Percentiles rank a stretch among this genome's conserved stretches.
These are phyloP conservation scores for Harrya chromipes DNA, from an alignment of 768 basidiomycete species.

Conservation along the genomic window DNA sequence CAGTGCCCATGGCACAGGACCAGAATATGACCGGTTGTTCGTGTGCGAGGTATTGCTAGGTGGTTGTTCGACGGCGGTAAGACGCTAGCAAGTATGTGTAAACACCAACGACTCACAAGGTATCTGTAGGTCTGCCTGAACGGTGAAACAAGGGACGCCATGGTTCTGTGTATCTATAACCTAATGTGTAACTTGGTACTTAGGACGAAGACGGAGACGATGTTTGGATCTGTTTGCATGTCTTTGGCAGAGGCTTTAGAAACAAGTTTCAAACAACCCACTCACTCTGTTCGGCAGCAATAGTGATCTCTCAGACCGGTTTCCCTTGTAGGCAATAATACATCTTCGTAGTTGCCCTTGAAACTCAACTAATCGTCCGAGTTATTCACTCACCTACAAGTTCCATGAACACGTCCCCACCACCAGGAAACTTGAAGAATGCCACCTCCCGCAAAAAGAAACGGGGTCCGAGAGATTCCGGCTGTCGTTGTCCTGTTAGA, in stretches of 20 bases:
- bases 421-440: too few species aligned
- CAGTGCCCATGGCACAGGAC: conserved; percentile 68
- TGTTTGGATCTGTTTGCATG: conserved; percentile 21
- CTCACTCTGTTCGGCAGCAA: too few species aligned
- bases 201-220: conserved; percentile 14
- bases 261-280: conserved; percentile 27
- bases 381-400: too few species aligned
- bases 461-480: too few species aligned
- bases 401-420: too few species aligned
- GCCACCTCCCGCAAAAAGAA: too few species aligned
- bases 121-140: conserved; percentile 30
- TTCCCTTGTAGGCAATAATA: too few species aligned
- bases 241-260: conserved; percentile 25
- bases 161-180: conserved; percentile 5
- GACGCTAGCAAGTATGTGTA: background rate
- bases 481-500: too few species aligned
- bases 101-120: conserved; percentile 18
- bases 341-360: too few species aligned
- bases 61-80: background rate
- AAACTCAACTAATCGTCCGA: too few species aligned
- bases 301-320: too few species aligned
- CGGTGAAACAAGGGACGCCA: conserved; percentile 30
- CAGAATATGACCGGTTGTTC: conserved; percentile 91
- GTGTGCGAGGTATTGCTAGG: conserved; percentile 85
- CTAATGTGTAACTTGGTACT: background rate